phyloP scores from a whole-genome alignment of 257 asterid species.

The Catharanthus roseus region DNA sequence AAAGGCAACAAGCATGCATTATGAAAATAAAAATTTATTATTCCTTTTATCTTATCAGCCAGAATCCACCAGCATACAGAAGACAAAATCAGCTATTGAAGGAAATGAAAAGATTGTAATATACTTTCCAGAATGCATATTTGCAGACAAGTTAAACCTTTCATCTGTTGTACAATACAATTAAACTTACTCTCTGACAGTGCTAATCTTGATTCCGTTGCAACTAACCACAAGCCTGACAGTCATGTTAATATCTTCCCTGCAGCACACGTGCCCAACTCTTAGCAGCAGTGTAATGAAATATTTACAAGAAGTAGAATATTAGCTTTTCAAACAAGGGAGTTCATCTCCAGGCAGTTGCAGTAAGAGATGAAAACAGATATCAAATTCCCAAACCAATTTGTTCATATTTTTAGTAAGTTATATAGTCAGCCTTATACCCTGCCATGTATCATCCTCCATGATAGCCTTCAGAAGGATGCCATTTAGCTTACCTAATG shows the following conservation, averaged over 20 bases:
- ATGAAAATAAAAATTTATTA: neutral
- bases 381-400: neutral
- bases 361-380: neutral
- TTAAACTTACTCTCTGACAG: conserved; percentile 77
- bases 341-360: neutral
- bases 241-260: conserved; percentile 95
- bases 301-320: neutral
- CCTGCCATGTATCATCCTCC: neutral
- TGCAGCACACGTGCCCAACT: conserved; percentile 40
- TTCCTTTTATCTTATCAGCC: neutral
- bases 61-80: neutral
- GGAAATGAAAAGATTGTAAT: neutral
- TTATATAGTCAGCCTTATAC: neutral
- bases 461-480: neutral
- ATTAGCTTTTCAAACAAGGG: neutral
- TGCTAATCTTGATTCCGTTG: conserved; percentile 80
- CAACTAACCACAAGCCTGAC: conserved; percentile 92
- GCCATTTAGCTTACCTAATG: neutral
- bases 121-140: conserved; percentile 1
- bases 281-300: conserved; percentile 11
- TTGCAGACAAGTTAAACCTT: neutral
- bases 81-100: neutral
- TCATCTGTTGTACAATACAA: neutral
- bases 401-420: neutral
- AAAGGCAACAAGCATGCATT: neutral